Evolutionary conservation across 768 basidiomycete genomes (phyloP), one percentile per base, ranked within the genome.

Genomic region (Boletus rufocinnamomeus): DNA sequence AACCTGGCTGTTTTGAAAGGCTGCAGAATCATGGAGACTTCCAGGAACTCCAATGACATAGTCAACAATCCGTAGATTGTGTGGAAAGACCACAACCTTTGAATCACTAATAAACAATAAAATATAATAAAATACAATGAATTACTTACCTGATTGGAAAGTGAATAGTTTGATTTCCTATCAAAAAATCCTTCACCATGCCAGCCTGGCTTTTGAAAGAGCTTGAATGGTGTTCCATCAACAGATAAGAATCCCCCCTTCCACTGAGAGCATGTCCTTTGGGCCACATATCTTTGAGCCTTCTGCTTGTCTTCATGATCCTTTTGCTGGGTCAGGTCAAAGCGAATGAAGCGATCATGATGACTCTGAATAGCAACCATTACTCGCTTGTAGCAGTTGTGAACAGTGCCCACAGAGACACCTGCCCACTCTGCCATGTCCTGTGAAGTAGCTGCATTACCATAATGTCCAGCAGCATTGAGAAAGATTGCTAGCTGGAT

Each of bases 401-500:
- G 45, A 5, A 69, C 55, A 32, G 54, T 63, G 14, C 67, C 66
- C 32, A 66, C 34, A 10, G 59, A 59, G 28, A 58, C 43, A 5
- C 69, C 67, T 30, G 69, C 64, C 50, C 56, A 58, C 5, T 61
- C 50, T 32, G 66, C 64, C 25, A 70, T 54, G 53, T 71, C 71
- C 13, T 66, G 27, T 13, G 54, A 48, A 1, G 57, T 58, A 2
- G 54, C 58, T 2, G 54, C 54, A 52, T 66, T 66, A 0, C 41
- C 41, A 23, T 43, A 61, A 19, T 75, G 70, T 1, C 74, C 70
- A 35, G 64, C 57, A 8, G 61, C 49, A 52, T 13, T 65, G 60
- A 32, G 51, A 27, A 62, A 78, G 72, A 21, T 75, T 67, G 25
- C 69, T 52, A 25, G 58, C 53, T 76, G 76, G 4, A 62, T 54